phyloP scores from a whole-genome alignment of 2,329 filamentous ascomycete species.

The Xylariaceae sp. region DNA sequence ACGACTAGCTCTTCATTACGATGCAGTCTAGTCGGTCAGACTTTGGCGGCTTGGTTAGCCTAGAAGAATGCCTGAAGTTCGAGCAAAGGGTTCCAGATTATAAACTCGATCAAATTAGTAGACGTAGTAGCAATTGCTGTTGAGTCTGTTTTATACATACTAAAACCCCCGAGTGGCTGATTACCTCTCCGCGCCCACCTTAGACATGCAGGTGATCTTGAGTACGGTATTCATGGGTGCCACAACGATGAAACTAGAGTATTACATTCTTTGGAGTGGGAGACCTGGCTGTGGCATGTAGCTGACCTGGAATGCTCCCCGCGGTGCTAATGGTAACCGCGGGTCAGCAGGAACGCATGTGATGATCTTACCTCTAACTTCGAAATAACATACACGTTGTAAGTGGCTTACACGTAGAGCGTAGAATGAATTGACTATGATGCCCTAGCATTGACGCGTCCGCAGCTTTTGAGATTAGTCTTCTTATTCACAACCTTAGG shows the following conservation, averaged over 20 bases:
- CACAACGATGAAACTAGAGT: slow-evolving; percentile 8
- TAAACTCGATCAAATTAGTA: background rate
- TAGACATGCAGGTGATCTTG: background rate
- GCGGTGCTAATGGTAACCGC: too few species aligned
- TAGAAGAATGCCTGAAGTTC: background rate
- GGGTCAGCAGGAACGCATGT: background rate
- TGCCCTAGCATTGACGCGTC: too few species aligned
- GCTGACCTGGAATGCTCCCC: background rate
- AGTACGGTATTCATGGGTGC: background rate
- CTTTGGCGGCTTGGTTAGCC: background rate
- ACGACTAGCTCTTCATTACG: background rate
- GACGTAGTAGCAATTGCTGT: background rate
- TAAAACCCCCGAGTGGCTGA: background rate
- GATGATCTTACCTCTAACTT: background rate
- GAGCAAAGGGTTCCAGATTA: background rate
- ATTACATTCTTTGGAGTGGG: background rate
- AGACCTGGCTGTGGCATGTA: background rate
- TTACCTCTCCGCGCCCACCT: background rate
- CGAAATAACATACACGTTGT: background rate
- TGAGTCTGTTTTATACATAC: background rate
- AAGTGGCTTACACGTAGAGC: too few species aligned
- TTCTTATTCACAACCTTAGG: background rate
- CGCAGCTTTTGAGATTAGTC: background rate
- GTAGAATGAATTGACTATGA: too few species aligned
- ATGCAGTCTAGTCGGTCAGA: background rate